A percentile compares a stretch with the other conserved stretches of the same genome.
phyloP scores from a whole-genome alignment of 306 rosid species.

The Nissolia schottii region DNA sequence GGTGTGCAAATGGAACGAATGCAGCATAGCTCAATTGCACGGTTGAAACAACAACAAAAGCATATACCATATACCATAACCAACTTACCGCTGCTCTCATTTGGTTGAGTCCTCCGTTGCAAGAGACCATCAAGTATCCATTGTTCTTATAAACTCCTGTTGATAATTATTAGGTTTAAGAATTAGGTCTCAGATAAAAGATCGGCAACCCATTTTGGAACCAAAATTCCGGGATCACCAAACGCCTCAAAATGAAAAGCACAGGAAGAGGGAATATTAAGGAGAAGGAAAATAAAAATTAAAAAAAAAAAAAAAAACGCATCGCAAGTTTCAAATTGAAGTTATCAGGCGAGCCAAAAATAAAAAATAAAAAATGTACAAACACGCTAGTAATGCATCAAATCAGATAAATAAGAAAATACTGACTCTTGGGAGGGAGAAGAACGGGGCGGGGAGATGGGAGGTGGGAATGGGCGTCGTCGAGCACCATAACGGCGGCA shows the following conservation, averaged over 20 bases:
- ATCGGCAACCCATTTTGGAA: neutral
- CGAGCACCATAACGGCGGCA: constrained; percentile 31
- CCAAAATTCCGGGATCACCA: neutral
- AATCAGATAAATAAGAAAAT: too few species aligned
- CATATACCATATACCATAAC: too few species aligned
- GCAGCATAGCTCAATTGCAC: neutral
- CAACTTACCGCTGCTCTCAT: constrained; percentile 95
- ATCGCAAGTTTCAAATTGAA: neutral
- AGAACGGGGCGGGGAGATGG: constrained; percentile 44
- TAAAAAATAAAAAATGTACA: too few species aligned
- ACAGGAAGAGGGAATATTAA: neutral
- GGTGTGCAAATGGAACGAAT: neutral
- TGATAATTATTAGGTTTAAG: neutral
- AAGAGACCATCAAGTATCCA: constrained; percentile 91
- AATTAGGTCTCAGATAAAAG: neutral
- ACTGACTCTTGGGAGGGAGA: constrained; percentile 96
- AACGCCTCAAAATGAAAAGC: neutral
- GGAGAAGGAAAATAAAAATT: neutral
- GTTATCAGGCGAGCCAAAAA: neutral
- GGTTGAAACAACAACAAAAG: neutral
- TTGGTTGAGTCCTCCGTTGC: constrained; percentile 97
- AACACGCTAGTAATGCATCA: neutral
- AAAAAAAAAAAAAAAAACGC: neutral
- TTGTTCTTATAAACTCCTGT: constrained; percentile 87
- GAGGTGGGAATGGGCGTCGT: constrained; percentile 6